Base-by-base conservation (phyloP, 768 basidiomycete species). In the Leccinum barrowsii region DNA sequence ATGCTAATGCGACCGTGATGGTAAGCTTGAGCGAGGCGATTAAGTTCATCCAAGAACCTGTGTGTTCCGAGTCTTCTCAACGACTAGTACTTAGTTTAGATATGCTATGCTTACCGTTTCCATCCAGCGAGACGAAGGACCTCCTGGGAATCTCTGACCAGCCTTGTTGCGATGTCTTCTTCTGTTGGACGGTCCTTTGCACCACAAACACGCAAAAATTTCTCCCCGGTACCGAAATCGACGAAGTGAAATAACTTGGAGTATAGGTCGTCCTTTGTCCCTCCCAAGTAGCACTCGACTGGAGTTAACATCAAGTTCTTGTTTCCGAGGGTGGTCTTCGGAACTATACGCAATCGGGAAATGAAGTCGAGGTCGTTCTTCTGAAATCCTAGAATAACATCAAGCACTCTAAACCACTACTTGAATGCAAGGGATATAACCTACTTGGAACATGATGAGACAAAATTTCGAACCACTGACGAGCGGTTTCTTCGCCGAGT, bases 151-250 rank as follows among this genome's bases (percentile, higher is more conserved):
- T 91, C 77, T 3, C 76, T 75, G 8, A 93, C 68, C 35, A 93
- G 71, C 54, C 84, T 85, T 51, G 79, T 78, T 26, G 26, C 86
- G 48, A 92, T 78, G 69, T 93, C 92, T 57, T 91, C 86, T 4
- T 90, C 82, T 48, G 83, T 90, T 2, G 94, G 94, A 66, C 90
- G 89, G 26, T 83, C 83, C 65, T 84, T 88, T 19, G 94, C 89
- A 5, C 94, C 94, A 64, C 92, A 91, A 5, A 87, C 86, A 52
- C 79, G 80, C 37, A 98, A 77, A 73, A 98, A 97, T 65, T 92
- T 94, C 28, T 88, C 94, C 8, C 77, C 74, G 1, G 77, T 65
- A 0, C 92, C 94, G 70, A 95, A 96, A 68, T 94, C 85, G 52
- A 98, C 85, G 64, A 94, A 96, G 30, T 30, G 30, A 30, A 30